Base-by-base conservation (phyloP, 2,329 filamentous ascomycete genomes). In the Juglanconis oblonga region DNA sequence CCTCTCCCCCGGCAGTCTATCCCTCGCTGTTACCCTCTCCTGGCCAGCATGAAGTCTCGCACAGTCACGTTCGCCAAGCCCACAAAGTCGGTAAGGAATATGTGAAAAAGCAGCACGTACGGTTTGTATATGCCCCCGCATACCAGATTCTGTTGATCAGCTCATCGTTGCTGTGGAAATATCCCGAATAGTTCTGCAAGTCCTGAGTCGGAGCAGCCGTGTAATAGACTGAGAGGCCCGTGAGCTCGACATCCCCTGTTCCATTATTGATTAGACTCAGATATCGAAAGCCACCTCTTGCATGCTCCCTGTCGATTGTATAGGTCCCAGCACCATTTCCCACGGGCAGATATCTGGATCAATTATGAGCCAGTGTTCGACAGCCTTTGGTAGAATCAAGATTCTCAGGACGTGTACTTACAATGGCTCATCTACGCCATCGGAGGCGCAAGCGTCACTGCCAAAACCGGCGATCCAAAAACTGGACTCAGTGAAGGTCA, bases 71-170 rank as follows among this genome's bases (percentile, higher is more conserved):
- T 24, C 24, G 24, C 24, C 24, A 24, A 24, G 24, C 24, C 24
- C 24, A 24, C 24, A 24, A 48, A 48, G n/a, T 48, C 17, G 9
- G 32, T 6, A 40, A 38, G 11, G 50, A 38, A 40, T 24, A 24
- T n/a, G 29, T 24, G 1, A 35, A 29, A n/a, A 14, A 8, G 40
- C 5, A 33, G 13, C 2, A 57, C 55, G 17, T 36, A 57, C 55
- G 82, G 38, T 83, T 65, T 0, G 82, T 84, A 63, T 81, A 83
- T 6, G 80, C 80, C 4, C 78, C 82, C 45, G 76, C 78, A 63
- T 85, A 85, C 82, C 82, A 85, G 52, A 84, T 81, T 9, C 76
- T 75, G 61, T 83, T 83, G 32, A 85, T 74, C 10, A 82, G 67
- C 38, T 80, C 75, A 47, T 79, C 79, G 50, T 72, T 78, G 65